These are phyloP conservation scores for Phyllosticta ampelicida DNA, from an alignment of 2,329 filamentous ascomycete species.

Conservation along the genomic window DNA sequence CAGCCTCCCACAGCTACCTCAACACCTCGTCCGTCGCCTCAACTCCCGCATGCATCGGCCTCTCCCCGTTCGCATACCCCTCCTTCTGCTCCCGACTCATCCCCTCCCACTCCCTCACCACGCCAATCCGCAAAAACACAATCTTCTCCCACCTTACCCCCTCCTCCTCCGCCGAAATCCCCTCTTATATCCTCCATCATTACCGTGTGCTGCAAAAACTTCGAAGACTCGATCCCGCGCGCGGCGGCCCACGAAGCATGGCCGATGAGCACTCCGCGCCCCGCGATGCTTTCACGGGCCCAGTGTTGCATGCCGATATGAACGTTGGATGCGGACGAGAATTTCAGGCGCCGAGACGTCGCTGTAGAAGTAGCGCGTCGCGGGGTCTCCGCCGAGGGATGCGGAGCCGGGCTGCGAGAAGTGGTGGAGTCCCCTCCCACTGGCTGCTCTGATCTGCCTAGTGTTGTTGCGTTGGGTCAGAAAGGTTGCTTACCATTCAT, in stretches of 20 bases:
- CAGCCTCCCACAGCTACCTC: conserved; percentile 37
- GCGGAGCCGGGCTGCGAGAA: conserved; percentile 23
- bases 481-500: too few species aligned
- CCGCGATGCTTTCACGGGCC: conserved; percentile 7
- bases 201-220: conserved; percentile 10
- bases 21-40: conserved; percentile 26
- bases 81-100: conserved; percentile 15
- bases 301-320: conserved; percentile 10
- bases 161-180: conserved; percentile 10
- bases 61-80: conserved; percentile 18
- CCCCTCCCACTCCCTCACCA: conserved; percentile 21
- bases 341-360: conserved; percentile 16
- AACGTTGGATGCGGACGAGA: conserved; percentile 12
- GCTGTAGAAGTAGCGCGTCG: conserved; percentile 15
- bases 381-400: conserved; percentile 13
- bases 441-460: conserved; percentile 21
- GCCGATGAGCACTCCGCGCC: conserved; percentile 11
- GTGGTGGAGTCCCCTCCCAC: conserved; percentile 27
- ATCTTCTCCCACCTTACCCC: conserved; percentile 11
- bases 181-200: conserved; percentile 12
- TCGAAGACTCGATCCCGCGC: conserved; percentile 5
- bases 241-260: not conserved
- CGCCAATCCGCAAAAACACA: conserved; percentile 32
- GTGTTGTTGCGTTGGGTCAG: too few species aligned
- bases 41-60: conserved; percentile 30